A percentile compares a stretch with the other conserved stretches of the same genome.
Conservation (phyloP, 2,329 filamentous ascomycete genomes). For the Talaromyces sp. region DNA sequence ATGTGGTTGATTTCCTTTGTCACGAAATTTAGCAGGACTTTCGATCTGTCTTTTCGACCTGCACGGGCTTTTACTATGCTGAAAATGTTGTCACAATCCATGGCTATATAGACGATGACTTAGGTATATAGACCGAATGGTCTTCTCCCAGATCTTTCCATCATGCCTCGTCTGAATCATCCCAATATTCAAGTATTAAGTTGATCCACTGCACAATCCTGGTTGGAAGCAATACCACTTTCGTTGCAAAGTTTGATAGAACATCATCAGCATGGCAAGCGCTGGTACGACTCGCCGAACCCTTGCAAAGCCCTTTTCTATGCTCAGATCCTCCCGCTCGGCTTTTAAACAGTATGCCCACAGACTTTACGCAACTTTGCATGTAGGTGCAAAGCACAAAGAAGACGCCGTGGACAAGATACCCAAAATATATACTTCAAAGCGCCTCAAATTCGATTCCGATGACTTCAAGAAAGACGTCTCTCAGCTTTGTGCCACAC, state of each 20-base stretch:
- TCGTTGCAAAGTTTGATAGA: too few species aligned
- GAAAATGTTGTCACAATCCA: not conserved
- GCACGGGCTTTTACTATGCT: not conserved
- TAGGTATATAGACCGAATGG: not conserved
- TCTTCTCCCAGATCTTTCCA: not conserved
- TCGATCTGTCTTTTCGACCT: not conserved
- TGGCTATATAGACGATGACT: not conserved
- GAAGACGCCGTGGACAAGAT: not conserved
- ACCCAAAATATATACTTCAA: not conserved
- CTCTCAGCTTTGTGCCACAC: not conserved
- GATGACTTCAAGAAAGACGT: conserved; percentile 12
- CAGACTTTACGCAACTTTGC: not conserved
- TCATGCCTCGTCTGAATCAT: not conserved
- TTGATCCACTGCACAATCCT: not conserved
- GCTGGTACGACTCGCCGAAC: not conserved
- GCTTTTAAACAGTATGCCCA: not conserved
- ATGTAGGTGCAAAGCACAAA: not conserved
- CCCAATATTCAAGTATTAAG: not conserved
- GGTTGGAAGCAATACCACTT: too few species aligned
- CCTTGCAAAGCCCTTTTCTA: not conserved
- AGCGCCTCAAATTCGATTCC: not conserved
- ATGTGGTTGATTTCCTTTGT: not conserved
- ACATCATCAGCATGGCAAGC: not conserved
- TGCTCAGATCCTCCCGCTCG: not conserved
- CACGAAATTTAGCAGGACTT: not conserved